A percentile compares a stretch with the other conserved stretches of the same genome.
phyloP scores from a whole-genome alignment of 371 early-diverging fungal species.

The Mortierella sp. region DNA sequence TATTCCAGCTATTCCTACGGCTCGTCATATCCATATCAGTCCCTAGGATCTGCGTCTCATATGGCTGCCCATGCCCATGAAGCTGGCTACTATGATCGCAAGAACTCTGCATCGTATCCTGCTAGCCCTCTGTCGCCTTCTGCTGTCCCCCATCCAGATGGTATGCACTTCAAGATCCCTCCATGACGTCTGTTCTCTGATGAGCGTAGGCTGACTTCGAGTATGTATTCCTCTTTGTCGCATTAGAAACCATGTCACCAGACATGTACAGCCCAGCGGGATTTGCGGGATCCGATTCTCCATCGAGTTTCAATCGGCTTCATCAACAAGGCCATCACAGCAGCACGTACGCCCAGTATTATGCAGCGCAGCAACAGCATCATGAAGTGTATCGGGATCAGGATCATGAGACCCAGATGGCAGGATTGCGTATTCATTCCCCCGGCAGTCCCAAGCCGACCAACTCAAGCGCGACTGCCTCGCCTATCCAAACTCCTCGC shows the following conservation, averaged over 20 bases:
- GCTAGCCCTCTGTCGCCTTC: slow-evolving; percentile 40
- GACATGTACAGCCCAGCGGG: slow-evolving; percentile 52
- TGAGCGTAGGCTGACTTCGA: no score
- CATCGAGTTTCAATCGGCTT: slow-evolving; percentile 16
- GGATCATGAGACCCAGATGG: slow-evolving; percentile 52
- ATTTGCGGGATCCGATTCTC: slow-evolving; percentile 29
- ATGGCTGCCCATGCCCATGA: slow-evolving; percentile 39
- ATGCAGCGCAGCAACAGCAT: slow-evolving; percentile 21
- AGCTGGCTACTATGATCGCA: slow-evolving; percentile 31
- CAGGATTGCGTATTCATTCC: slow-evolving; percentile 52
- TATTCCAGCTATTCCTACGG: slow-evolving; percentile 39
- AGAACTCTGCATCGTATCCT: slow-evolving; percentile 41
- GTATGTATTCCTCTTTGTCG: no score
- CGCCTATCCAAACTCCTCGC: slow-evolving; percentile 35
- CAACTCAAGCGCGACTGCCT: slow-evolving; percentile 17
- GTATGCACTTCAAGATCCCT: slow-evolving; percentile 10
- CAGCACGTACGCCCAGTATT: slow-evolving; percentile 24
- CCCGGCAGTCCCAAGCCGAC: slow-evolving; percentile 30
- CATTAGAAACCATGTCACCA: slow-evolving; percentile 38
- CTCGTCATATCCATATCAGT: slow-evolving; percentile 48
- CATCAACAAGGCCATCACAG: slow-evolving; percentile 13
- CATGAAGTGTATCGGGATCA: slow-evolving; percentile 32
- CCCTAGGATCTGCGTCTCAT: slow-evolving; percentile 46
- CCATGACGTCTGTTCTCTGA: no score
- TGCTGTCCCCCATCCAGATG: slow-evolving; percentile 26